These are phyloP conservation scores for Gastrolobium bilobum DNA, from an alignment of 306 rosid genomes.

Conservation along the genomic window DNA sequence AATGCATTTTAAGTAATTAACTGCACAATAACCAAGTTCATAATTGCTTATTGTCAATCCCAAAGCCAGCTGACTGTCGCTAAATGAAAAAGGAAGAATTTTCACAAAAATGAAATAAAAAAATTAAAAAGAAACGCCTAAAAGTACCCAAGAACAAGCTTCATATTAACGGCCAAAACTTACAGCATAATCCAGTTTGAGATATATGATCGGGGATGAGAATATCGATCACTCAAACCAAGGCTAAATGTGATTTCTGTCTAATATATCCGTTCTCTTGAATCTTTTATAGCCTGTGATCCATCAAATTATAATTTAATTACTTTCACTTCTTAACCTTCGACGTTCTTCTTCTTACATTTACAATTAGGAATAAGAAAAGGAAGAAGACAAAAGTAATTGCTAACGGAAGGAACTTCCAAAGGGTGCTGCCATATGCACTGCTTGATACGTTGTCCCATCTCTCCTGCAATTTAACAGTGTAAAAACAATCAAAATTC, in stretches of 20 bases:
- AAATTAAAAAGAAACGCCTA: not conserved
- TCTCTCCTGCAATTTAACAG: constrained; percentile 64
- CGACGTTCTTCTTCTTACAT: constrained; percentile 74
- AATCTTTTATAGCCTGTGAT: constrained; percentile 25
- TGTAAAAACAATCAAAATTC: constrained; percentile 41
- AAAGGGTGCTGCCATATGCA: constrained; percentile 44
- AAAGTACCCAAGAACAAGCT: constrained; percentile 8
- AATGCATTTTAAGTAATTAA: not conserved
- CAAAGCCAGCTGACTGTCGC: not conserved
- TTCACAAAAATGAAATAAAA: not conserved
- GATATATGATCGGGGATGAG: not conserved
- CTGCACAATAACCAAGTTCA: not conserved
- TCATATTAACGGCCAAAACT: constrained; percentile 28
- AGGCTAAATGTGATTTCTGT: not conserved
- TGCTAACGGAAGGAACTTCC: constrained; percentile 61
- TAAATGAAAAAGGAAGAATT: not conserved
- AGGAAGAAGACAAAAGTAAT: constrained; percentile 53
- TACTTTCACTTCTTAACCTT: constrained; percentile 71
- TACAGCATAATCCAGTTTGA: constrained; percentile 17
- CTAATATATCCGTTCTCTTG: constrained; percentile 31
- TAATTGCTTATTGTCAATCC: not conserved
- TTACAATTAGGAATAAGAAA: constrained; percentile 60
- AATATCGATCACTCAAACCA: constrained; percentile 25
- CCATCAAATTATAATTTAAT: constrained; percentile 30
- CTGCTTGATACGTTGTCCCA: constrained; percentile 56